Percentiles rank a stretch among this genome's conserved stretches.
phyloP scores from a whole-genome alignment of 2,329 filamentous ascomycete species.

The Chrysoporthe puriensis region DNA sequence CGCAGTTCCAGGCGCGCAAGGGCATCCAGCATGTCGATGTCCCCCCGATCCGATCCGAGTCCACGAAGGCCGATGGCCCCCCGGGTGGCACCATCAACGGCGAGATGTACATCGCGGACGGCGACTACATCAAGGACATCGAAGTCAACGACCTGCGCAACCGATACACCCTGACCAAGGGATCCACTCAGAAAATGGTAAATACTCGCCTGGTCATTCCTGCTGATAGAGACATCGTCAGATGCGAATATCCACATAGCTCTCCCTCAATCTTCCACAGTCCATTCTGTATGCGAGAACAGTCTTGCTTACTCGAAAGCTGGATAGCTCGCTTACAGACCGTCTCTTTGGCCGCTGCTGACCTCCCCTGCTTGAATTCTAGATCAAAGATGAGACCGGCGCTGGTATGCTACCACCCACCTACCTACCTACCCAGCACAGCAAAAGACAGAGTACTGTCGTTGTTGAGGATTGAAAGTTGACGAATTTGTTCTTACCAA shows the following conservation, averaged over 20 bases:
- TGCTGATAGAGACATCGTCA: constrained; percentile 62
- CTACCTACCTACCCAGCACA: constrained; percentile 37
- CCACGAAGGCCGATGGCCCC: constrained; percentile 43
- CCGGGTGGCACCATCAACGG: constrained; percentile 68
- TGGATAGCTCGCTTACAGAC: constrained; percentile 64
- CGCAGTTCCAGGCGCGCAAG: constrained; percentile 82
- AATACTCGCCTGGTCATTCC: constrained; percentile 72
- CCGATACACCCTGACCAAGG: constrained; percentile 95
- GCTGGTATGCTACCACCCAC: constrained; percentile 84
- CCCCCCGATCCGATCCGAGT: constrained; percentile 69
- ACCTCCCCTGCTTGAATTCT: constrained; percentile 81
- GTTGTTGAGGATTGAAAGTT: constrained; percentile 55
- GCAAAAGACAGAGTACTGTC: constrained; percentile 9
- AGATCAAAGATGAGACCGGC: constrained; percentile 99
- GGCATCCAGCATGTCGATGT: constrained; percentile 90
- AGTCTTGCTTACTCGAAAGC: constrained; percentile 71
- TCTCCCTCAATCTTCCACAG: constrained; percentile 33
- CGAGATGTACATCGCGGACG: constrained; percentile 92
- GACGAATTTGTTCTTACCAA: constrained; percentile 67
- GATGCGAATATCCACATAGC: constrained; percentile 33
- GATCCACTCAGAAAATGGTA: constrained; percentile 99
- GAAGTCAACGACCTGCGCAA: constrained; percentile 98
- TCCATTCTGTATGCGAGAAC: constrained; percentile 52
- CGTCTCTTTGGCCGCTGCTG: constrained; percentile 88
- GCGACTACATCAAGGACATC: constrained; percentile 98